A percentile compares a stretch with the other conserved stretches of the same genome.
Evolutionary conservation across 768 basidiomycete species (phyloP).

Genomic region (Auricularia sp.): DNA sequence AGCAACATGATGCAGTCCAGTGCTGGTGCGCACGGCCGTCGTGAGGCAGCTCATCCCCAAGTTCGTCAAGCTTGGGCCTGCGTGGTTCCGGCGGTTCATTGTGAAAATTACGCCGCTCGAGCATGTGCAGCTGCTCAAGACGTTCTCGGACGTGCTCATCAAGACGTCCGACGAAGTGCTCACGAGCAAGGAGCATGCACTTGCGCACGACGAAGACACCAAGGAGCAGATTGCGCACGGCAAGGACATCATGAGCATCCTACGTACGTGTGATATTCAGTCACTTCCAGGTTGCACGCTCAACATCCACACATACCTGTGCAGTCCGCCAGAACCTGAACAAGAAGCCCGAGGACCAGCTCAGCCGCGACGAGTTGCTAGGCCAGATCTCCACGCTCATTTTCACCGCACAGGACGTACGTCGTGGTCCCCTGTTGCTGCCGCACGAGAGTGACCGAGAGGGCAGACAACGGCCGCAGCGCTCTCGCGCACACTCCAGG

Average conservation of each 20-base stretch:
- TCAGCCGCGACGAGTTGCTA: background rate
- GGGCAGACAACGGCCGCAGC: constrained; percentile 3
- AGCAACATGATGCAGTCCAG: background rate
- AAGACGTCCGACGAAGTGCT: background rate
- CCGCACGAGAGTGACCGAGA: no score
- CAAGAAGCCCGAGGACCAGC: background rate
- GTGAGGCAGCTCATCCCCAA: background rate
- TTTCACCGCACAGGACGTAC: background rate
- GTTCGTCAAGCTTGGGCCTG: background rate
- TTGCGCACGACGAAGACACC: background rate
- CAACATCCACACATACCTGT: background rate
- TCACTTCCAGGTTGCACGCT: background rate
- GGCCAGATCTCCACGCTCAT: background rate
- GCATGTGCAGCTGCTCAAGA: background rate
- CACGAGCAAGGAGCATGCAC: background rate
- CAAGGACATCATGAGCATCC: constrained; percentile 6
- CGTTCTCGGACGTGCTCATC: background rate
- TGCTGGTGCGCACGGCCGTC: background rate
- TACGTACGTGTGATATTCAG: background rate
- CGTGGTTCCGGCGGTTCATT: background rate
- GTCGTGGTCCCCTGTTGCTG: background rate
- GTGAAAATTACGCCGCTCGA: background rate
- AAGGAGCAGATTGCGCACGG: constrained; percentile 5
- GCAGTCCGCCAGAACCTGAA: background rate
- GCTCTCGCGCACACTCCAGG: constrained; percentile 5